phyloP scores from a whole-genome alignment of 208 protist species.

The Leishmania mexicana region DNA sequence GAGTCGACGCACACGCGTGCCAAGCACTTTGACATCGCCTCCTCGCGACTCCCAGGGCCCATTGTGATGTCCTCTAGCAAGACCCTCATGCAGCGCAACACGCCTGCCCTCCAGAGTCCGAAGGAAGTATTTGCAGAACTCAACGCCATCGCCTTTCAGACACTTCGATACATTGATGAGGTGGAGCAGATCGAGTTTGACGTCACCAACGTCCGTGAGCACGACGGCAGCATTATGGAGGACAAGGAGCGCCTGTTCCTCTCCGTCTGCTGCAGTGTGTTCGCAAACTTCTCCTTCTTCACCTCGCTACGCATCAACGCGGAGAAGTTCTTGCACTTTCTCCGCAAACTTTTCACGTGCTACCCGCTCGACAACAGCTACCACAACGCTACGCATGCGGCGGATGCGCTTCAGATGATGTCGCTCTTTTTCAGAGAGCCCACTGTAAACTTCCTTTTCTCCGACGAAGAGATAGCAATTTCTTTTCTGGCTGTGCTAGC shows the following conservation, averaged over 20 bases:
- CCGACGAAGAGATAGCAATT: conserved; percentile 85
- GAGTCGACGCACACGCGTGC: conserved; percentile 16
- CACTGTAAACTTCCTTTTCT: conserved; percentile 73
- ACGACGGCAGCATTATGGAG: conserved; percentile 76
- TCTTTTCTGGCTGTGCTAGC: conserved; percentile 72
- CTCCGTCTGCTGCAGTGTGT: conserved; percentile 80
- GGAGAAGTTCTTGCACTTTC: conserved; percentile 68
- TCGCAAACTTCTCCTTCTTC: conserved; percentile 84
- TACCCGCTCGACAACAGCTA: conserved; percentile 73
- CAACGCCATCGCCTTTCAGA: conserved; percentile 71
- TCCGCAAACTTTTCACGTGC: conserved; percentile 55
- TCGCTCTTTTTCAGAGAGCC: conserved; percentile 81
- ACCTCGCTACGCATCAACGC: conserved; percentile 50
- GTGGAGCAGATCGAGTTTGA: conserved; percentile 83
- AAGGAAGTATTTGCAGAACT: conserved; percentile 69
- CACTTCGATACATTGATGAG: conserved; percentile 79
- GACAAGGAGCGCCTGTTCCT: conserved; percentile 80
- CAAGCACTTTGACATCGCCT: conserved; percentile 38
- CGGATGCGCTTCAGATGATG: conserved; percentile 85
- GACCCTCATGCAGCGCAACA: conserved; percentile 17
- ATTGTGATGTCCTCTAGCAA: conserved; percentile 5
- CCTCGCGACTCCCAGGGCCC: conserved; percentile 26
- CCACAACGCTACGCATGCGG: conserved; percentile 82
- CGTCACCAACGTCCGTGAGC: conserved; percentile 59
- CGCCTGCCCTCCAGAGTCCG: conserved; percentile 64